Base-by-base conservation (phyloP, 495 filamentous ascomycete species). In the Thermothielavioides terrestris region DNA sequence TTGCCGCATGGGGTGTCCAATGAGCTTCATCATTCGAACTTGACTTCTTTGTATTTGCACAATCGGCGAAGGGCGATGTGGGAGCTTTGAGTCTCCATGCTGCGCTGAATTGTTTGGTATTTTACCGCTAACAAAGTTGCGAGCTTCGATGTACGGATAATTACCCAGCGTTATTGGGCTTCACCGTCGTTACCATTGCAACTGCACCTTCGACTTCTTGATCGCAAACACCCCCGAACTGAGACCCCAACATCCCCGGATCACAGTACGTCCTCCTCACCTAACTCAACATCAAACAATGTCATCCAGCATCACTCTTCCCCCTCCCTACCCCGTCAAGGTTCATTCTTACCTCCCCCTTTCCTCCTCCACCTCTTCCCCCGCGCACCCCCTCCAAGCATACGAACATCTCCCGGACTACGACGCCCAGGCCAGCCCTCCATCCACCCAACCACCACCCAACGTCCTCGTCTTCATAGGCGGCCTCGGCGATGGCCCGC, bases 391-490 rank as follows among this genome's bases (percentile, higher is more conserved):
- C 20, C 17, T 54, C 20, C 52, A 46, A 34, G 15, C 27, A 37
- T 56, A 51, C 43, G 42, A 56, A 44, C 48, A 56, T 37, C 9
- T 35, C 37, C 10, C 21, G 23, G n/a, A 22, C 20, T 15, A 27
- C 15, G 21, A 17, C 12, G 36, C 21, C 10, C 40, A 14, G 41
- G 10, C 59, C 62, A 61, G 69, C 45, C 26, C 17, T 3, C 57
- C 61, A 62, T 49, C 17, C 6, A 17, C 12, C 25, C 27, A 26
- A 26, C 1, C 26, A 0, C 11, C 23, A 45, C 23, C 32, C 34
- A 82, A 94, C 70, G 81, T 80, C 20, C 70, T 96, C 22, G 68
- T 98, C 56, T 94, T 92, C 68, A 74, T 95, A 44, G 84, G 82
- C 53, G 91, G 92, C 18, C 78, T 98, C 36, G 83, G 79, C 40